A percentile compares a stretch with the other conserved stretches of the same genome.
phyloP scores from a whole-genome alignment of 768 basidiomycete genomes.

The Terana coerulea region DNA sequence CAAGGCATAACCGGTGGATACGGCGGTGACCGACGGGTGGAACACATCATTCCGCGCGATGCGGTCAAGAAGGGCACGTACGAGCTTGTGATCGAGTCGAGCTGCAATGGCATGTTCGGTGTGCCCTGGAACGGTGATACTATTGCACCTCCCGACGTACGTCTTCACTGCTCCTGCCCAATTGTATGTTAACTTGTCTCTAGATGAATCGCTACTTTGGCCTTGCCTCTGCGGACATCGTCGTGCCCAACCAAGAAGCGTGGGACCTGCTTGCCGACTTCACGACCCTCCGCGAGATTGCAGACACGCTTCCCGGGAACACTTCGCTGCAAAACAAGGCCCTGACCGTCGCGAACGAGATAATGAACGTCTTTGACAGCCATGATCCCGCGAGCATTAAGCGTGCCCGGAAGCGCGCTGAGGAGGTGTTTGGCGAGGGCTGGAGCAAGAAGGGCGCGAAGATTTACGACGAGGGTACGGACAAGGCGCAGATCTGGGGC shows the following conservation, averaged over 20 bases:
- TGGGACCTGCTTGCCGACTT: constrained; percentile 93
- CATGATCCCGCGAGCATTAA: constrained; percentile 53
- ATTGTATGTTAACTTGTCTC: constrained; percentile 1
- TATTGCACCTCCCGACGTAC: constrained; percentile 83
- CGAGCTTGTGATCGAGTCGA: constrained; percentile 74
- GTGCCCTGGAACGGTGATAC: constrained; percentile 77
- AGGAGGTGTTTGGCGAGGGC: constrained; percentile 76
- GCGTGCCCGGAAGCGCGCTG: constrained; percentile 66
- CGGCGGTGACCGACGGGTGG: constrained; percentile 86
- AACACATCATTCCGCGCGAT: constrained; percentile 80
- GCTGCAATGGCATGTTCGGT: constrained; percentile 97
- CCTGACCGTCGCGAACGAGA: constrained; percentile 68
- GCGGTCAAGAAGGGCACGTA: constrained; percentile 55
- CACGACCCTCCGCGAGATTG: constrained; percentile 66
- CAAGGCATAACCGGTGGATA: constrained; percentile 83
- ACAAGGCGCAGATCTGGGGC: constrained; percentile 65
- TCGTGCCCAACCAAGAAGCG: constrained; percentile 86
- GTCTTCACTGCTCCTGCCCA: constrained; percentile 23
- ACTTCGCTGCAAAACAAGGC: constrained; percentile 81
- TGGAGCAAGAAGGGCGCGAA: constrained; percentile 75
- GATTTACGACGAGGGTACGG: constrained; percentile 65
- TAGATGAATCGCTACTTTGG: constrained; percentile 69
- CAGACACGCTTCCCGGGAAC: constrained; percentile 74
- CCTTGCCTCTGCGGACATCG: constrained; percentile 85
- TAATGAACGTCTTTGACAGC: constrained; percentile 86